phyloP scores from a whole-genome alignment of 2,329 filamentous ascomycete species.

The Exophiala dermatitidis region DNA sequence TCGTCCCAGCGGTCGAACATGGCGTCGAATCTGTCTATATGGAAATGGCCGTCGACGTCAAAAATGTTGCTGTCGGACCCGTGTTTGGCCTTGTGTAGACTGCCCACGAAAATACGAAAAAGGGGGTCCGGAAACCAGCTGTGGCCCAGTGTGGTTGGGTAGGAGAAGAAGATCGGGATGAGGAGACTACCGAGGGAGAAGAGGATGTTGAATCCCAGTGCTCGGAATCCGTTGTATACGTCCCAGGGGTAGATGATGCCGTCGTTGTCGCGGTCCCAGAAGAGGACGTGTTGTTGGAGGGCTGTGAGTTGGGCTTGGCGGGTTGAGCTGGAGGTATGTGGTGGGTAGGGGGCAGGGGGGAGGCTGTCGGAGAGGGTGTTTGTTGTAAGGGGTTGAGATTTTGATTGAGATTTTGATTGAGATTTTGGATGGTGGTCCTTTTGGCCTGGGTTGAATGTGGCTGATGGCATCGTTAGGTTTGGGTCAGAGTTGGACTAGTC shows the following conservation, averaged over 20 bases:
- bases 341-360: background rate
- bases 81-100: constrained; percentile 40
- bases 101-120: constrained; percentile 37
- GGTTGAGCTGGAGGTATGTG: background rate
- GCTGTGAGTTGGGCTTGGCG: constrained; percentile 4
- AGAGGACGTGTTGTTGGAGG: constrained; percentile 33
- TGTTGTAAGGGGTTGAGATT: background rate
- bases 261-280: constrained; percentile 48
- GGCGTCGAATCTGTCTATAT: constrained; percentile 43
- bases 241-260: constrained; percentile 48
- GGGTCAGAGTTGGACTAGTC: no score
- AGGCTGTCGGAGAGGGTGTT: background rate
- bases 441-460: background rate
- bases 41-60: constrained; percentile 42
- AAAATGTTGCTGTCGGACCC: constrained; percentile 40
- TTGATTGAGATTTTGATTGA: background rate
- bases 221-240: constrained; percentile 44
- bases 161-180: constrained; percentile 40
- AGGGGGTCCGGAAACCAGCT: constrained; percentile 39
- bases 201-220: constrained; percentile 35
- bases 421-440: background rate
- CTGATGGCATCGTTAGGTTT: background rate
- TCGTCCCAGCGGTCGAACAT: constrained; percentile 43
- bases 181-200: constrained; percentile 38
- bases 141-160: constrained; percentile 37